Conservation (phyloP, 1,284 basidiomycete species). For the Macrocybe sp. region DNA sequence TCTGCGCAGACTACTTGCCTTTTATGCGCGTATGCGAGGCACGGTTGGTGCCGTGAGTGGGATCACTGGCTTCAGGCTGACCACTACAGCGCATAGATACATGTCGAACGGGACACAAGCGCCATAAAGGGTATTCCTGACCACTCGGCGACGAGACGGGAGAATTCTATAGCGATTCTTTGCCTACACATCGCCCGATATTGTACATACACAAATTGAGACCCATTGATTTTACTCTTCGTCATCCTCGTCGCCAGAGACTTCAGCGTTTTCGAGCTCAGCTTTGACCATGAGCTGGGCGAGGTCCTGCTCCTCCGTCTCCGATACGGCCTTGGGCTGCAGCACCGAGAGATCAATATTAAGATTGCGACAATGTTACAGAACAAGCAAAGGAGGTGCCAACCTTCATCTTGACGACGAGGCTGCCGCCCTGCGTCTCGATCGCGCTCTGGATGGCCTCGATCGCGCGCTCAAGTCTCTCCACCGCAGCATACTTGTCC, state of each 20-base stretch:
- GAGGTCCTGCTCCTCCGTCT: conserved; percentile 93
- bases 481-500: conserved; percentile 94
- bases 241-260: conserved; percentile 91
- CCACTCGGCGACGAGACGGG: too few species aligned
- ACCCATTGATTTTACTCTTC: conserved; percentile 37
- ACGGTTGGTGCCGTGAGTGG: too few species aligned
- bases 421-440: conserved; percentile 77
- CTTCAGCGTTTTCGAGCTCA: conserved; percentile 88
- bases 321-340: conserved; percentile 94
- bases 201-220: too few species aligned
- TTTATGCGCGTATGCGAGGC: too few species aligned
- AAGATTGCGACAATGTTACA: neutral
- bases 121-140: too few species aligned
- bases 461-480: conserved; percentile 90
- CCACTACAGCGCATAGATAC: too few species aligned
- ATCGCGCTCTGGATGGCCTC: conserved; percentile 87
- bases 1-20: too few species aligned
- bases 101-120: too few species aligned
- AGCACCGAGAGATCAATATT: neutral
- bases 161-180: too few species aligned
- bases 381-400: conserved; percentile 12
- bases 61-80: too few species aligned
- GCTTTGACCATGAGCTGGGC: conserved; percentile 94
- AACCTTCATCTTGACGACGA: conserved; percentile 97
- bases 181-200: too few species aligned